phyloP scores from a whole-genome alignment of 78 protist genomes.

The Guillardia theta region DNA sequence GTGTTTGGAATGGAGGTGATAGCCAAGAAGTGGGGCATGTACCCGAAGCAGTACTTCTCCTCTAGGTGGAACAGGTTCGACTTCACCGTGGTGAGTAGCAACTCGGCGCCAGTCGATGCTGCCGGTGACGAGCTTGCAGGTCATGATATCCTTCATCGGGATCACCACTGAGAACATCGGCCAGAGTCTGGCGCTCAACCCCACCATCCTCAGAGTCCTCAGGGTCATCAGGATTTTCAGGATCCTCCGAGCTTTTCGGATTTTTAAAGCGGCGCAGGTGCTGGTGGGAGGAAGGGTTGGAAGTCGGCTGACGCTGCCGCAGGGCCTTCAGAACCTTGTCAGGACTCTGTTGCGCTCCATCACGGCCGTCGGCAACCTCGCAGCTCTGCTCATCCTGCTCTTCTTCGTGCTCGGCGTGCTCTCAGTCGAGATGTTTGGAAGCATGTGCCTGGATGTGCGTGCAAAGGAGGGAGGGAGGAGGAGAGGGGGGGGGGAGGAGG shows the following conservation, averaged over 20 bases:
- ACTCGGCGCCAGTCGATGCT: background rate
- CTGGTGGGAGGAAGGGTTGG: too few species aligned
- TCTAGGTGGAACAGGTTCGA: constrained; percentile 33
- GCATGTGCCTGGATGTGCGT: background rate
- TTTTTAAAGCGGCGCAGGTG: constrained; percentile 32
- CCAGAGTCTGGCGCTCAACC: background rate
- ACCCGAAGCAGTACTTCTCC: background rate
- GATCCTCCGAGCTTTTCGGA: constrained; percentile 32
- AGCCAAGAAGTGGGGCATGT: background rate
- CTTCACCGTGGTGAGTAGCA: background rate
- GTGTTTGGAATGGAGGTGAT: background rate
- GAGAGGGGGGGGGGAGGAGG: background rate
- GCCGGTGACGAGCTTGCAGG: background rate
- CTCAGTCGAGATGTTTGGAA: background rate
- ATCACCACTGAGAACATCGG: background rate
- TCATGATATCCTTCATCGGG: background rate
- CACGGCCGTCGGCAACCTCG: constrained; percentile 18
- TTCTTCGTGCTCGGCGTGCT: constrained; percentile 26
- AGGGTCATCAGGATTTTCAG: constrained; percentile 9
- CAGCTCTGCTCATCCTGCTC: background rate
- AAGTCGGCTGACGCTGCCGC: background rate
- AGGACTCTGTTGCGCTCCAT: background rate
- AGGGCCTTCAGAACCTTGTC: background rate
- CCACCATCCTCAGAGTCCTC: constrained; percentile 34
- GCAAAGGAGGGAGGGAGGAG: too few species aligned